Evolutionary conservation across 2,329 filamentous ascomycete genomes (phyloP), one percentile per base, ranked within the genome.

Genomic region (Aspergillus hiratsukae): DNA sequence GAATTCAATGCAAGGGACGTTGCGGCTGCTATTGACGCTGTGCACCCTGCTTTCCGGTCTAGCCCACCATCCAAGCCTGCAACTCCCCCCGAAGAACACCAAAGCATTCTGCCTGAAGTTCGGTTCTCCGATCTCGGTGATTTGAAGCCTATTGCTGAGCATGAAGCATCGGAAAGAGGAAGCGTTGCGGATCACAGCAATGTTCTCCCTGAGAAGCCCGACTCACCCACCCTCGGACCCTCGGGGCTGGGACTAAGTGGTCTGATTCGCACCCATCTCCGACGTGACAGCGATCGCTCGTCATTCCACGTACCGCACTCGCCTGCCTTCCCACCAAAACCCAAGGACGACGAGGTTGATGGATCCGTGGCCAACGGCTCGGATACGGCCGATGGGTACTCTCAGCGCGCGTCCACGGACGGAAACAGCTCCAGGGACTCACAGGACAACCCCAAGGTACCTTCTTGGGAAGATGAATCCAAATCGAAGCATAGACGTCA

Each of bases 261-360:
- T 1, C 83, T 96, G 78, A 87, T 96, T 48, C 85, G 88, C 31
- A 87, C 92, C 59, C 94, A 97, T 77, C 77, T 97, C 43, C 86
- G 94, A 51, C 85, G 85, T 35, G 85, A 87, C 61, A 97, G 93
- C 74, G 87, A 87, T 57, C 82, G 85, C 14, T 97, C 93, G 0
- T 95, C 91, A 0, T 80, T 94, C 27, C 91, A 90, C 63, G 84
- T 83, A 27, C 76, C 75, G 55, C 75, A 74, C 25, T 77, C 77
- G 9, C 70, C 72, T 37, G 62, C 61, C 3, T 61, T 79, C 28
- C 65, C 71, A 46, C 59, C 73, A 3, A 69, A 66, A 29, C 69
- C 68, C 6, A 62, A 69, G 10, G 72, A 75, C 10, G 40, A 45
- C 3, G 49, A 68, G 19, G 51, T 25, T 54, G 25, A 27, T 19